Percentiles rank a stretch among this genome's conserved stretches.
phyloP scores from a whole-genome alignment of 2,329 filamentous ascomycete genomes.

The Hypoxylon sp. region DNA sequence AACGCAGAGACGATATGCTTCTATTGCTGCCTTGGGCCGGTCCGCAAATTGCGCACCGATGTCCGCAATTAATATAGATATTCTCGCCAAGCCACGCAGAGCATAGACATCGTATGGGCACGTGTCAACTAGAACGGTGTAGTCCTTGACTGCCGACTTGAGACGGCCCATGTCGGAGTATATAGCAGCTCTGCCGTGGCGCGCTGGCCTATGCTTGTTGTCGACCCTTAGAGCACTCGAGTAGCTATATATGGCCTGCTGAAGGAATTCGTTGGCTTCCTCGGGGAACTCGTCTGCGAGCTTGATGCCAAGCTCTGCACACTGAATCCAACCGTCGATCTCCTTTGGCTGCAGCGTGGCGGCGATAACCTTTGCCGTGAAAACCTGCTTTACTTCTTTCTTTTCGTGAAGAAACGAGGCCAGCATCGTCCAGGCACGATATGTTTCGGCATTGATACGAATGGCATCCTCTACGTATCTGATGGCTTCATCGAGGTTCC shows the following conservation, averaged over 20 bases:
- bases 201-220: constrained; percentile 62
- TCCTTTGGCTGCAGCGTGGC: constrained; percentile 70
- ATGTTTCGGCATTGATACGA: constrained; percentile 72
- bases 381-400: constrained; percentile 63
- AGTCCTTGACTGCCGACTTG: constrained; percentile 63
- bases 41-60: constrained; percentile 54
- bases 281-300: constrained; percentile 57
- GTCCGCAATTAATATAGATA: constrained; percentile 57
- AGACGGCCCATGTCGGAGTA: constrained; percentile 63
- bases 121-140: constrained; percentile 61
- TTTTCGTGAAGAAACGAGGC: constrained; percentile 68
- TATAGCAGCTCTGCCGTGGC: constrained; percentile 66
- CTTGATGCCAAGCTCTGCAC: constrained; percentile 64
- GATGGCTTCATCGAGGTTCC: constrained; percentile 67
- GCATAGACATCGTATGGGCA: constrained; percentile 62
- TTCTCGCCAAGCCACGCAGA: constrained; percentile 64
- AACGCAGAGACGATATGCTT: constrained; percentile 59
- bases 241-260: constrained; percentile 66
- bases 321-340: constrained; percentile 64
- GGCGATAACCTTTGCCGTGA: constrained; percentile 67
- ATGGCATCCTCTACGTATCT: constrained; percentile 69
- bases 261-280: constrained; percentile 54
- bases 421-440: constrained; percentile 70
- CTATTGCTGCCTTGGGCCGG: constrained; percentile 49
- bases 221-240: constrained; percentile 67